Percentiles rank a stretch among this genome's conserved stretches.
These are phyloP conservation scores for Athelia sp. DNA, from an alignment of 1,284 basidiomycete genomes.

Conservation along the genomic window DNA sequence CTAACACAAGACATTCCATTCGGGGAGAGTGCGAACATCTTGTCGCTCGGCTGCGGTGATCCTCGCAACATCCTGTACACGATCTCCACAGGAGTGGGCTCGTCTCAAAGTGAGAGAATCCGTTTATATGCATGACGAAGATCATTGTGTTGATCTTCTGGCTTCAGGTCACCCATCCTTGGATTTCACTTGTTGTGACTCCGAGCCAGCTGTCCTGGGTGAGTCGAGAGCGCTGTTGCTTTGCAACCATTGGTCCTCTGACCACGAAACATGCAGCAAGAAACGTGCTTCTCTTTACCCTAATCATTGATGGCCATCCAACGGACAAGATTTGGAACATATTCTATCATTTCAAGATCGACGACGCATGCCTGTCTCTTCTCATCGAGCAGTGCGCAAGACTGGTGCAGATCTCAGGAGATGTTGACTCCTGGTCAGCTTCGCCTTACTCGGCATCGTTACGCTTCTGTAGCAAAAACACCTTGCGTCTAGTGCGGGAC, in stretches of 20 bases:
- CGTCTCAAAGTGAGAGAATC: too few species aligned
- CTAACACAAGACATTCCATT: conserved; percentile 44
- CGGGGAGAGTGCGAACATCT: conserved; percentile 37
- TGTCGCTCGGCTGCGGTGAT: conserved; percentile 57
- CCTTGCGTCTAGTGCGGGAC: conserved; percentile 35
- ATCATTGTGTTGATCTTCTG: too few species aligned
- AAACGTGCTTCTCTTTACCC: conserved; percentile 30
- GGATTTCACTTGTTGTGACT: conserved; percentile 59
- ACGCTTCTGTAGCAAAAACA: conserved; percentile 29
- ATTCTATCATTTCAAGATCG: conserved; percentile 51
- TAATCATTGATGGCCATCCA: conserved; percentile 27
- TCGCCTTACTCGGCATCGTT: conserved; percentile 36
- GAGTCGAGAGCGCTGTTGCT: conserved; percentile 4
- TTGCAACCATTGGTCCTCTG: neutral
- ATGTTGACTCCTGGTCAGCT: conserved; percentile 36
- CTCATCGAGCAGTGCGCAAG: conserved; percentile 40
- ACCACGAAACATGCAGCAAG: conserved; percentile 27
- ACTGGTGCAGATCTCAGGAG: conserved; percentile 30
- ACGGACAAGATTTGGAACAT: conserved; percentile 44
- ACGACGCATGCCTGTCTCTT: conserved; percentile 30
- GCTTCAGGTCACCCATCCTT: conserved; percentile 20
- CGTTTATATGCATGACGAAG: too few species aligned
- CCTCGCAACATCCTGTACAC: conserved; percentile 35
- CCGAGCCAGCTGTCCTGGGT: conserved; percentile 56
- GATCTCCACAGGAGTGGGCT: too few species aligned